These are phyloP conservation scores for Pseudoturritis turrita DNA, from an alignment of 345 rosid genomes.

Conservation along the genomic window DNA sequence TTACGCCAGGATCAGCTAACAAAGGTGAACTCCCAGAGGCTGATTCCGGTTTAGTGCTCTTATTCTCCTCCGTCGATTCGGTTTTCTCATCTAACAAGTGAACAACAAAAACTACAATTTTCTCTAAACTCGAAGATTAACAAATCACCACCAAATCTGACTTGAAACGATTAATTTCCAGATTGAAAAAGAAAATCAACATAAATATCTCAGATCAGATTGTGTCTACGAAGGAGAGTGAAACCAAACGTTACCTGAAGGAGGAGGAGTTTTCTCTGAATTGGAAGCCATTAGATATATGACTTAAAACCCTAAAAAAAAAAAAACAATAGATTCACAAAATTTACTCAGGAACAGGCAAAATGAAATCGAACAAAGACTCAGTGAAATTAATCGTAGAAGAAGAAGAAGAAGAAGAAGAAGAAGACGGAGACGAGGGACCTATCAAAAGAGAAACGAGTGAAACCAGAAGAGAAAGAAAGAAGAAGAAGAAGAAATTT, in stretches of 20 bases:
- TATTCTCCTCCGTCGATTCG: conserved; percentile 31
- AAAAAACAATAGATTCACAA: neutral
- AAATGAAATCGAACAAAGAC: neutral
- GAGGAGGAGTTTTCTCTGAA: conserved; percentile 46
- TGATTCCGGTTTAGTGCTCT: conserved; percentile 44
- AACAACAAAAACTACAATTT: neutral
- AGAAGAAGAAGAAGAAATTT: conserved; percentile 5
- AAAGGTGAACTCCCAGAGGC: conserved; percentile 54
- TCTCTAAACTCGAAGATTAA: neutral
- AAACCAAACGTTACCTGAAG: conserved; percentile 42
- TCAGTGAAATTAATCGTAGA: neutral
- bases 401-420: conserved; percentile 14
- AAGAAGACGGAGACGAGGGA: neutral
- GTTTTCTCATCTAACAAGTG: conserved; percentile 53
- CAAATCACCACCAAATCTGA: conserved; percentile 10
- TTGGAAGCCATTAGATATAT: conserved; percentile 49
- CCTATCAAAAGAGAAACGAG: conserved; percentile 12
- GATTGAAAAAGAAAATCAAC: neutral
- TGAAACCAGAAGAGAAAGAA: neutral
- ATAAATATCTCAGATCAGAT: conserved; percentile 4
- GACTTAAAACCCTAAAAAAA: conserved; percentile 15
- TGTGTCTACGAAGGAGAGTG: neutral
- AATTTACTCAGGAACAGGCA: neutral
- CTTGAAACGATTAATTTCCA: neutral
- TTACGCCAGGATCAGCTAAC: conserved; percentile 33